These are phyloP conservation scores for Penicillium verrucosum DNA, from an alignment of 2,329 filamentous ascomycete species.

Conservation along the genomic window DNA sequence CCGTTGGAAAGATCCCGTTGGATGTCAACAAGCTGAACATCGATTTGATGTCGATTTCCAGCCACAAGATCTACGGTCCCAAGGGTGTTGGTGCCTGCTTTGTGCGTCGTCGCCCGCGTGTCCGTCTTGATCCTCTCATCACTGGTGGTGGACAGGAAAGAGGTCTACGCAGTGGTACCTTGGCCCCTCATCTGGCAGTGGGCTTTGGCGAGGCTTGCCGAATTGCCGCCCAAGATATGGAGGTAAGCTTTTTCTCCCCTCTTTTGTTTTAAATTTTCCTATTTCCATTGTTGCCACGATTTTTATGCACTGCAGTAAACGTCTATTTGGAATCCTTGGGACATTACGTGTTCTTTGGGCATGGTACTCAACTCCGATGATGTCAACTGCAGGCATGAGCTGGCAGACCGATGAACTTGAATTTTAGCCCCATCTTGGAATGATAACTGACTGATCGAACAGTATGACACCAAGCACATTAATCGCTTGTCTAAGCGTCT, in stretches of 20 bases:
- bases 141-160: constrained; percentile 94
- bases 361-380: constrained; percentile 52
- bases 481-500: constrained; percentile 78
- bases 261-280: constrained; percentile 12
- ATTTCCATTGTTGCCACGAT: constrained; percentile 40
- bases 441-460: constrained; percentile 11
- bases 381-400: constrained; percentile 64
- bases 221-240: constrained; percentile 84
- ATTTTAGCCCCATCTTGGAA: neutral
- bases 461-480: constrained; percentile 93
- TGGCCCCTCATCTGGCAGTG: constrained; percentile 82
- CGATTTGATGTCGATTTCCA: constrained; percentile 97
- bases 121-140: constrained; percentile 93
- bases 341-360: constrained; percentile 32
- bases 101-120: constrained; percentile 84
- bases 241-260: constrained; percentile 59
- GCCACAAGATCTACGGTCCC: constrained; percentile 97
- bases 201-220: constrained; percentile 95
- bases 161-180: constrained; percentile 87
- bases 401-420: neutral
- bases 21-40: constrained; percentile 98
- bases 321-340: constrained; percentile 75
- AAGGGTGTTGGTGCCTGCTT: constrained; percentile 98
- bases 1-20: constrained; percentile 95
- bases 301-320: constrained; percentile 77